Base-by-base conservation (phyloP, 306 rosid genomes). In the Cucurbita moschata region DNA sequence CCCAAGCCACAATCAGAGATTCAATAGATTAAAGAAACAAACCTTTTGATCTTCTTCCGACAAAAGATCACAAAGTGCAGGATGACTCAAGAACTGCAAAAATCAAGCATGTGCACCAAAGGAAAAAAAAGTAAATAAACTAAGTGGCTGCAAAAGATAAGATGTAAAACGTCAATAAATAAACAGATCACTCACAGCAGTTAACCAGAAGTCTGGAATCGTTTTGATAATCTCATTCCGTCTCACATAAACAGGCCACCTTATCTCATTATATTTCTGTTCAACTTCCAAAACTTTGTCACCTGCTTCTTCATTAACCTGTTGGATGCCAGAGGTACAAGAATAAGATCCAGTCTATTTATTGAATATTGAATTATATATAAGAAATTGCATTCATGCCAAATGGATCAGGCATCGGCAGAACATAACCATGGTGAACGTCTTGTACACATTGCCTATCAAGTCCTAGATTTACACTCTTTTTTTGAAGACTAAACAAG, bases 171-270 rank as follows among this genome's bases (percentile, higher is more conserved):
- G 47, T 35, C 39, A 63, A n/a, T 12, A 75, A 26, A 62, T 13
- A 63, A 35, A 16, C 1, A 56, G n/a, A 78, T 73, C 66, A 87
- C 98, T 83, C 60, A 90, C 98, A 68, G 97, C 91, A 79, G 96
- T 93, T 56, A 86, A 52, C 97, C 96, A 91, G 78, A 91, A 89
- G 82, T 91, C 91, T n/a, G 96, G 93, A 81, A 91, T 91, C 58
- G 84, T 53, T 76, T 87, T 86, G 83, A 89, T 84, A 30, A 91
- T 78, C 10, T 87, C 92, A 50, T 79, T 84, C 76, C 97, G 86
- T 76, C 68, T 86, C 77, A 80, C 72, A 61, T 89, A 91, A 59
- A 85, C 79, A 5, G 96, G 96, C 80, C 84, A 79, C 76, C 96
- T 85, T 74, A 84, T 78, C 83, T 87, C 96, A 65, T 87, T 89